Conservation (phyloP, 1,139 yeast genomes). For the Geotrichum phurueaensis region DNA sequence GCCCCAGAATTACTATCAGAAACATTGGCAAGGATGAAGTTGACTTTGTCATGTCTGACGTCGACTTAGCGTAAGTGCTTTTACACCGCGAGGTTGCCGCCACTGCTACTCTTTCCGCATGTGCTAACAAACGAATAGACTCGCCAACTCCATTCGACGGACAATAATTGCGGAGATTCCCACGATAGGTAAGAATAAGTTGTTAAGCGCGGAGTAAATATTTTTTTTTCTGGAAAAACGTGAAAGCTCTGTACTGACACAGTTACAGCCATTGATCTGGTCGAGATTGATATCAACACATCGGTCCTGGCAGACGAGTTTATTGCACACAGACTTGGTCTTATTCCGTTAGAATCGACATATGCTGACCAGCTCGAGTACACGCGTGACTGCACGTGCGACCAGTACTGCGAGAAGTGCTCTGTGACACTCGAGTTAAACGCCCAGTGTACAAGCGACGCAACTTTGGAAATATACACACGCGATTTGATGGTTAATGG, state of each 20-base stretch:
- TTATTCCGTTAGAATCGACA: slow-evolving; percentile 79
- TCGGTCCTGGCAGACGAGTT: slow-evolving; percentile 96
- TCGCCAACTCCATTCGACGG: slow-evolving; percentile 90
- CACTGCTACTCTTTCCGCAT: neutral
- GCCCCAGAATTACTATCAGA: slow-evolving; percentile 84
- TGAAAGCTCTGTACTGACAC: neutral
- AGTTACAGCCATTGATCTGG: slow-evolving; percentile 78
- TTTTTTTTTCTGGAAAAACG: neutral
- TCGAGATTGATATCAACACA: slow-evolving; percentile 88
- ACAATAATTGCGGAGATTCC: slow-evolving; percentile 95
- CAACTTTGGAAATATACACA: slow-evolving; percentile 85
- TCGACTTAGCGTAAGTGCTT: slow-evolving; percentile 58
- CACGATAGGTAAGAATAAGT: slow-evolving; percentile 41
- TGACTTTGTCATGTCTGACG: slow-evolving; percentile 81
- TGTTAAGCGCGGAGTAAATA: neutral
- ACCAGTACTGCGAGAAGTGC: slow-evolving; percentile 92
- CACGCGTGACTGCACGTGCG: slow-evolving; percentile 95
- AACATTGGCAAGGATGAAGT: slow-evolving; percentile 80
- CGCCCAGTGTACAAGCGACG: slow-evolving; percentile 83
- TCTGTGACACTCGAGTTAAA: slow-evolving; percentile 79
- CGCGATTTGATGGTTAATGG: slow-evolving; percentile 53
- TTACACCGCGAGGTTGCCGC: neutral
- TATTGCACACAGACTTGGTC: slow-evolving; percentile 85
- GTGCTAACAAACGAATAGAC: slow-evolving; percentile 22
- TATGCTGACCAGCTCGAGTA: slow-evolving; percentile 65